phyloP scores from a whole-genome alignment of 495 filamentous ascomycete genomes.

The Glarea lozoyensis region DNA sequence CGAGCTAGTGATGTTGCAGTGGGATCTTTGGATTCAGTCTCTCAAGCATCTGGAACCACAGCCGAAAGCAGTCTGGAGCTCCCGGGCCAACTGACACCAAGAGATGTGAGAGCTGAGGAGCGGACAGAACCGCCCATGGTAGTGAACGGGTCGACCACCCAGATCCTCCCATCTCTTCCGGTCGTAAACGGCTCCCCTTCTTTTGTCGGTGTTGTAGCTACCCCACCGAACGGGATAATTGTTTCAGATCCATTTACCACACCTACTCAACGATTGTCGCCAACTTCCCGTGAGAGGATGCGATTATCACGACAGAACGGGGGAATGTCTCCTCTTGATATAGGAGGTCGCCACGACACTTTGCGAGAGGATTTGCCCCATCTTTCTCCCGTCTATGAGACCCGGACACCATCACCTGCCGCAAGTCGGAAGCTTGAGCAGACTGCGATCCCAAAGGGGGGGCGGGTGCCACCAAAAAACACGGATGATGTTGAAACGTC shows the following conservation, averaged over 20 bases:
- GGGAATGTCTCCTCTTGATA: slow-evolving; percentile 21
- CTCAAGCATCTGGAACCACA: slow-evolving; percentile 7
- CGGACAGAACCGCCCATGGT: slow-evolving; percentile 12
- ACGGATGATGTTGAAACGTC: slow-evolving; percentile 1
- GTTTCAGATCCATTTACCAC: slow-evolving; percentile 10
- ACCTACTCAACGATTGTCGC: slow-evolving; percentile 15
- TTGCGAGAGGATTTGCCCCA: slow-evolving; percentile 24
- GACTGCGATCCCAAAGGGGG: slow-evolving; percentile 1
- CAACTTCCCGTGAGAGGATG: slow-evolving; percentile 12
- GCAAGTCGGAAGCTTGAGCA: slow-evolving; percentile 18
- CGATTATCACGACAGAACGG: slow-evolving; percentile 19
- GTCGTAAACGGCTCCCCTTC: too few species aligned
- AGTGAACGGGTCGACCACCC: slow-evolving; percentile 16
- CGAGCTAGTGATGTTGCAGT: slow-evolving; percentile 9
- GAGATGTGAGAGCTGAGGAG: slow-evolving; percentile 4
- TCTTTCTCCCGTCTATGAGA: slow-evolving; percentile 47
- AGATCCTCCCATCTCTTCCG: not conserved
- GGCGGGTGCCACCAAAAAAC: not conserved
- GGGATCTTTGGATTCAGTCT: slow-evolving; percentile 16
- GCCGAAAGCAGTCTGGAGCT: slow-evolving; percentile 10
- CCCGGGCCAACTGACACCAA: slow-evolving; percentile 13
- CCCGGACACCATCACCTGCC: slow-evolving; percentile 40
- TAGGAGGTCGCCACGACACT: slow-evolving; percentile 15
- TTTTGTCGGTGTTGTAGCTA: slow-evolving; percentile 2
- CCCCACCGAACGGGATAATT: slow-evolving; percentile 8